These are phyloP conservation scores for Beverwykella pulmonaria DNA, from an alignment of 495 filamentous ascomycete genomes.

Conservation along the genomic window DNA sequence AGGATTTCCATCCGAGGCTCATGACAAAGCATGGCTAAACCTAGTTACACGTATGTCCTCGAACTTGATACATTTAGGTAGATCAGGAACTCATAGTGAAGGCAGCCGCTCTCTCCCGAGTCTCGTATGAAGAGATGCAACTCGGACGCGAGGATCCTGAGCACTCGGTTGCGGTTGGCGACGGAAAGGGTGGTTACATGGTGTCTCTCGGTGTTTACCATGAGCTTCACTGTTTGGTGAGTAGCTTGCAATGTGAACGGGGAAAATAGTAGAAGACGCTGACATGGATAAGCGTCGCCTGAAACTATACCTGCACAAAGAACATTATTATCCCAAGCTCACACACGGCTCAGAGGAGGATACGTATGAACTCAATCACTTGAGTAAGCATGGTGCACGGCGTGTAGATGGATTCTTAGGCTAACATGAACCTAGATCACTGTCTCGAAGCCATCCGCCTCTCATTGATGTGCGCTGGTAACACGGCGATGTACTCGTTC, in stretches of 20 bases:
- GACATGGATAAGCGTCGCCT: slow-evolving; percentile 1
- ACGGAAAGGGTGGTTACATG: slow-evolving; percentile 15
- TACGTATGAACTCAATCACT: slow-evolving; percentile 5
- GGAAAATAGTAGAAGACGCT: not conserved
- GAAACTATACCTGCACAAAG: slow-evolving; percentile 16
- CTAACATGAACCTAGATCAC: slow-evolving; percentile 4
- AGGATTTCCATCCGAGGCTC: slow-evolving; percentile 6
- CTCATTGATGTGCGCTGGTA: slow-evolving; percentile 13
- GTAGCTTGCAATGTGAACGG: not conserved
- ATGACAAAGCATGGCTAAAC: slow-evolving; percentile 13
- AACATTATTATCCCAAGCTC: slow-evolving; percentile 15
- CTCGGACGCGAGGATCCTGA: slow-evolving; percentile 5
- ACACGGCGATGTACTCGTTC: slow-evolving; percentile 12
- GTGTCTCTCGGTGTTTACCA: slow-evolving; percentile 17
- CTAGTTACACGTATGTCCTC: slow-evolving; percentile 4
- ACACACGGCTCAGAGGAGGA: not conserved
- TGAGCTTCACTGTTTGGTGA: slow-evolving; percentile 15
- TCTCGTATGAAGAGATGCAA: slow-evolving; percentile 13
- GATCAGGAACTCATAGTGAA: not conserved
- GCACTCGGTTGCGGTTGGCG: slow-evolving; percentile 1
- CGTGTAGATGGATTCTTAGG: not conserved
- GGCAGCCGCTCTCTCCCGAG: slow-evolving; percentile 4
- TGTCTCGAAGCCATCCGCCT: slow-evolving; percentile 17
- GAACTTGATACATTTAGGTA: not conserved
- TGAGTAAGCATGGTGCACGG: not conserved